Evolutionary conservation across 768 basidiomycete species (phyloP).

Genomic region (Gymnopilus dilepis): DNA sequence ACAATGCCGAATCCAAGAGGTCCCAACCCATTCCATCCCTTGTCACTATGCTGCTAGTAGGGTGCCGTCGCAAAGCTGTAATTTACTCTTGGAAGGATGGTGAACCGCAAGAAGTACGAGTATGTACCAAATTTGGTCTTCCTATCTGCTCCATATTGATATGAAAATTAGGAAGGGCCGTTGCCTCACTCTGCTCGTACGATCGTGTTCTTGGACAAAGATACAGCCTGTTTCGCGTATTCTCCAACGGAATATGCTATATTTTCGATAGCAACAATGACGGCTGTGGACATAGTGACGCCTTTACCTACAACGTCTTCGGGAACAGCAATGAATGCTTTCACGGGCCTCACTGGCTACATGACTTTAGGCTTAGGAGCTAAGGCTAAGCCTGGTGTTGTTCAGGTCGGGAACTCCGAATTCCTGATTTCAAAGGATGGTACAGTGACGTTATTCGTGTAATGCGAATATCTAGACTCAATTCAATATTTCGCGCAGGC

Average conservation of each 20-base stretch:
- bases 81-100: slow-evolving; percentile 89
- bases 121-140: slow-evolving; percentile 35
- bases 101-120: slow-evolving; percentile 73
- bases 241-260: slow-evolving; percentile 79
- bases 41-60: slow-evolving; percentile 81
- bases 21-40: slow-evolving; percentile 62
- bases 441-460: slow-evolving; percentile 38
- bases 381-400: slow-evolving; percentile 70
- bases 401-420: slow-evolving; percentile 62
- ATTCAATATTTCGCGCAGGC: slow-evolving; percentile 45
- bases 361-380: slow-evolving; percentile 84
- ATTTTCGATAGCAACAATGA: slow-evolving; percentile 66
- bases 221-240: slow-evolving; percentile 76
- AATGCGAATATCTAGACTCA: slow-evolving; percentile 1
- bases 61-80: slow-evolving; percentile 84
- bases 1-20: slow-evolving; percentile 34
- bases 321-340: slow-evolving; percentile 68
- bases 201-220: slow-evolving; percentile 72
- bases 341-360: slow-evolving; percentile 82
- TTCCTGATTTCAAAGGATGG: slow-evolving; percentile 80
- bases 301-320: slow-evolving; percentile 51
- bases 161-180: slow-evolving; percentile 64
- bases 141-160: not conserved
- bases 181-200: slow-evolving; percentile 92
- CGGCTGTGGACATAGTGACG: slow-evolving; percentile 58